Percentiles rank a stretch among this genome's conserved stretches.
These are phyloP conservation scores for Cystobasidium pallidum DNA, from an alignment of 1,284 basidiomycete species.

Conservation along the genomic window DNA sequence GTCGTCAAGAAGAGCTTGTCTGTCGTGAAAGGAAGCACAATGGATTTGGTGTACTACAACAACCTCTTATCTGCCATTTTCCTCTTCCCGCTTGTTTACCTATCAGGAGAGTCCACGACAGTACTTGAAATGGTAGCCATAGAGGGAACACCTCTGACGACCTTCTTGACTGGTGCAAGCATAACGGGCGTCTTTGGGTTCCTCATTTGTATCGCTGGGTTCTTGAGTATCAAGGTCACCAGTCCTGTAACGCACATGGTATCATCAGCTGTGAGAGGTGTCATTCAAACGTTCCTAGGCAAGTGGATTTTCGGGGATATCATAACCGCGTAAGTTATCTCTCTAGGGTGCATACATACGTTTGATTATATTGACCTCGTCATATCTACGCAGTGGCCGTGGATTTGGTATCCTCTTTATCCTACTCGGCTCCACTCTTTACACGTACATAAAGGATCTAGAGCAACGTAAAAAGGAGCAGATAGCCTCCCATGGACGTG, in stretches of 20 bases:
- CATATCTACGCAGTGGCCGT: conserved; percentile 65
- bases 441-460: conserved; percentile 57
- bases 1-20: conserved; percentile 78
- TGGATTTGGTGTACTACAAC: conserved; percentile 80
- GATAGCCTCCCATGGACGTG: conserved; percentile 26
- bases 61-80: conserved; percentile 71
- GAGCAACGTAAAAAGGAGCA: conserved; percentile 45
- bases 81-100: conserved; percentile 67
- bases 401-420: conserved; percentile 76
- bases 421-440: conserved; percentile 75
- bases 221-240: conserved; percentile 86
- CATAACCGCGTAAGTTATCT: conserved; percentile 68
- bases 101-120: conserved; percentile 70
- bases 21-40: conserved; percentile 74
- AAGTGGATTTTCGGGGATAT: conserved; percentile 74
- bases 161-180: conserved; percentile 74
- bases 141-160: conserved; percentile 62
- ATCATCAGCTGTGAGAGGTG: conserved; percentile 72
- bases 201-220: conserved; percentile 83
- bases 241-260: conserved; percentile 92
- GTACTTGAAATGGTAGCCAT: conserved; percentile 66
- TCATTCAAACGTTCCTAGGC: conserved; percentile 74
- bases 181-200: conserved; percentile 82
- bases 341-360: too few relatives aligned
- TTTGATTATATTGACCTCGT: too few relatives aligned